Percentiles rank a stretch among this genome's conserved stretches.
Conservation (phyloP, 371 early-diverging fungal species). For the Mortierella sp. region DNA sequence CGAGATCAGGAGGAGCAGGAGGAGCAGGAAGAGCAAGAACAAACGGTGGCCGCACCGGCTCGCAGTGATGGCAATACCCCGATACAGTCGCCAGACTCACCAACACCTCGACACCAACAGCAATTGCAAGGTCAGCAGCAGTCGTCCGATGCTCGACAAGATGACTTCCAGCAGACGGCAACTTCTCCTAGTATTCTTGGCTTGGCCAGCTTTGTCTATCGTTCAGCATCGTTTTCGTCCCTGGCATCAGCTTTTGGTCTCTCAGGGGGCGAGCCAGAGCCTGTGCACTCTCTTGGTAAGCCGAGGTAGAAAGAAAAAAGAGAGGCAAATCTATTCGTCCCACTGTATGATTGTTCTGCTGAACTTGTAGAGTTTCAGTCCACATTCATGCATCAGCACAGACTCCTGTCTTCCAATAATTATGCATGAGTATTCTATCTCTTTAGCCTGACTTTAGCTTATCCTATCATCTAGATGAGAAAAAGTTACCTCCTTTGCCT, state of each 20-base stretch:
- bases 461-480: conserved; percentile 16
- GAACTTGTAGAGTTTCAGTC: conserved; percentile 24
- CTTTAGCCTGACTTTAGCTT: background rate
- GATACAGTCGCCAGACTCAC: conserved; percentile 12
- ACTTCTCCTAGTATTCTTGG: conserved; percentile 49
- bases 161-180: conserved; percentile 13
- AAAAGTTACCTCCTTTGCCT: conserved; percentile 52
- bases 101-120: conserved; percentile 18
- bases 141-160: background rate
- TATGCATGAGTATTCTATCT: background rate
- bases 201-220: conserved; percentile 45
- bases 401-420: background rate
- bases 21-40: conserved; percentile 40
- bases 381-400: background rate
- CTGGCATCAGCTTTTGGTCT: conserved; percentile 52
- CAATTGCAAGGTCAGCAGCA: conserved; percentile 11
- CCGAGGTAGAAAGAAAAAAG: background rate
- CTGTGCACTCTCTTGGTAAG: conserved; percentile 15
- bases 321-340: background rate
- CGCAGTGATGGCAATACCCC: conserved; percentile 14
- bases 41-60: conserved; percentile 26
- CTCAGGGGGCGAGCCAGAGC: conserved; percentile 39
- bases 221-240: conserved; percentile 53
- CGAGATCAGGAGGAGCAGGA: conserved; percentile 32
- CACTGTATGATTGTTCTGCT: background rate